Base-by-base conservation (phyloP, 768 basidiomycete species). In the Agrocybe praecox region DNA sequence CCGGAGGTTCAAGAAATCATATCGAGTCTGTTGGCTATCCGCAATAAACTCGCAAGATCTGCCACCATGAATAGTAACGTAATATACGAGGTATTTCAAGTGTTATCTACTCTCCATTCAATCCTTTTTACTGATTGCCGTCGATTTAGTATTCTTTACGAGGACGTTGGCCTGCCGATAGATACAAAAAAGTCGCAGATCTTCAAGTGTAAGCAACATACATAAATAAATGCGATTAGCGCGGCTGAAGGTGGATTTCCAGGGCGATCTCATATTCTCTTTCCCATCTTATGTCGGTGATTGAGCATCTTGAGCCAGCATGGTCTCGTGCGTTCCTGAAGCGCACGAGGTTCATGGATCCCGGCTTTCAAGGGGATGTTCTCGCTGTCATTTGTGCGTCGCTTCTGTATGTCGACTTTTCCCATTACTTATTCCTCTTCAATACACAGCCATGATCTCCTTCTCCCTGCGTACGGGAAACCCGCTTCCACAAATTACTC, bases 401-500 rank as follows among this genome's bases (percentile, higher is more conserved):
- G 9, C 36, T n/a, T 40, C 5, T 40, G 12, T 40, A 15, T n/a
- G 6, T 6, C 12, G 36, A 40, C n/a, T 40, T 40, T 40, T 6
- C 14, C 14, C n/a, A 6, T 40, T 40, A 29, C 26, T 29, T 29
- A 29, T 29, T 9, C 26, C 4, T 5, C 9, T 29, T 29, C 4
- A 29, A 5, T 29, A 9, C 26, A 29, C 26, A 92, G 90, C 82
- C 29, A 83, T 96, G 81, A 85, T 92, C 53, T 88, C 92, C 0
- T 87, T 86, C 0, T 81, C 91, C 8, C 74, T 96, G 17, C 81
- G 88, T 15, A 87, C 88, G 0, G 92, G 90, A 3, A 75, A 74
- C 7, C 85, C 94, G 0, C 75, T 96, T 2, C 93, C 93, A 0
- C 93, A 95, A 65, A 90, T 95, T 52, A 94, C 92, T 2, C 92